phyloP scores from a whole-genome alignment of 495 filamentous ascomycete species.

The Mytilinidion resinicola region DNA sequence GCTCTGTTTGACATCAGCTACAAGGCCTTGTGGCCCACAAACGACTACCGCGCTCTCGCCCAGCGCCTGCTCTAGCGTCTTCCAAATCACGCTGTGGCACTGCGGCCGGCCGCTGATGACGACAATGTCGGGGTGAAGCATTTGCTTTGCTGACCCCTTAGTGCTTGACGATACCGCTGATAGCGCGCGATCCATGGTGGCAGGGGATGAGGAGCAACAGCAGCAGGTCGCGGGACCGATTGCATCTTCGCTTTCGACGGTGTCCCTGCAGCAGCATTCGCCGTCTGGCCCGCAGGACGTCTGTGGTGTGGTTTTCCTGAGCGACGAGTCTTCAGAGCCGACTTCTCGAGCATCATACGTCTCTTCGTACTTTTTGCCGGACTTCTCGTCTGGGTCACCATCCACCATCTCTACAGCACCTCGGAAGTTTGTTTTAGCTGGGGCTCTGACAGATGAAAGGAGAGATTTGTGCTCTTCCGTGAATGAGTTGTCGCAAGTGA shows the following conservation, averaged over 20 bases:
- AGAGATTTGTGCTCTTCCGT: slow-evolving; percentile 29
- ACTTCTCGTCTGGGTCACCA: slow-evolving; percentile 14
- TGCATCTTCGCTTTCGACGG: slow-evolving; percentile 44
- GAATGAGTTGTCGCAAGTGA: slow-evolving; percentile 52
- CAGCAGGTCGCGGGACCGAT: slow-evolving; percentile 25
- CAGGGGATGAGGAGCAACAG: slow-evolving; percentile 27
- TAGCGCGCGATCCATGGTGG: slow-evolving; percentile 8
- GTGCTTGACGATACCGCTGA: slow-evolving; percentile 11
- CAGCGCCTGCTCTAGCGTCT: slow-evolving; percentile 60
- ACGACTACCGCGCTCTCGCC: slow-evolving; percentile 82
- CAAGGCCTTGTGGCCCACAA: slow-evolving; percentile 66
- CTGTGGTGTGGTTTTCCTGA: background rate
- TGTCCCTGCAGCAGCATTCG: slow-evolving; percentile 48
- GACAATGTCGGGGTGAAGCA: slow-evolving; percentile 26
- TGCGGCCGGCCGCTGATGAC: slow-evolving; percentile 42
- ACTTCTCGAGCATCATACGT: slow-evolving; percentile 17
- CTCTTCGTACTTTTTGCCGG: slow-evolving; percentile 8
- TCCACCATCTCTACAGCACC: slow-evolving; percentile 11
- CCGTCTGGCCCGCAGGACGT: slow-evolving; percentile 37
- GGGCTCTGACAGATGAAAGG: slow-evolving; percentile 15
- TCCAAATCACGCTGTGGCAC: slow-evolving; percentile 44
- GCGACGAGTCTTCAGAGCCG: background rate
- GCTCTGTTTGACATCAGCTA: slow-evolving; percentile 56
- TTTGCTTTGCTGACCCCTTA: slow-evolving; percentile 9
- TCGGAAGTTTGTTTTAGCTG: background rate